Evolutionary conservation across 2,329 filamentous ascomycete genomes (phyloP).

Genomic region (Hymenoscyphus fraxineus): DNA sequence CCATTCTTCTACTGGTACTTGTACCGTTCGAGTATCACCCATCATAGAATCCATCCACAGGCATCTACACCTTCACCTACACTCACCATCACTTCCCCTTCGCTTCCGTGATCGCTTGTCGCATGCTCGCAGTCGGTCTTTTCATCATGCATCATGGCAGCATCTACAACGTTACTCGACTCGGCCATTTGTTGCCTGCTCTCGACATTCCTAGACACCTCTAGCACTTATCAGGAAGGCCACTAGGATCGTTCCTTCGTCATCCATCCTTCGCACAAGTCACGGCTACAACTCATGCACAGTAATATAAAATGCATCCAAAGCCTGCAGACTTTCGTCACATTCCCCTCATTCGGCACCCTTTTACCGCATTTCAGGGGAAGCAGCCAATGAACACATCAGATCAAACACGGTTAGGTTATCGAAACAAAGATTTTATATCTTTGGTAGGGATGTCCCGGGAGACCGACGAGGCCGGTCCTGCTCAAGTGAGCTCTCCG

Average conservation of each 20-base stretch:
- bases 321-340: background rate
- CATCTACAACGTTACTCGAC: conserved; percentile 7
- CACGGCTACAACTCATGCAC: background rate
- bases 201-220: background rate
- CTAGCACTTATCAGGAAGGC: conserved; percentile 8
- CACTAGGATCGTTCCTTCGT: background rate
- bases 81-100: background rate
- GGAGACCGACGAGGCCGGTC: background rate
- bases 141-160: background rate
- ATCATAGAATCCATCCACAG: background rate
- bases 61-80: background rate
- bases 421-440: conserved; percentile 1
- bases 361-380: conserved; percentile 14
- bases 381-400: conserved; percentile 20
- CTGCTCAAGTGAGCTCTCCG: conserved; percentile 6
- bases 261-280: background rate
- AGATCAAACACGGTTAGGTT: conserved; percentile 6
- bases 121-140: background rate
- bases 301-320: background rate
- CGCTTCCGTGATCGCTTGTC: background rate
- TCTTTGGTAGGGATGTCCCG: conserved; percentile 5
- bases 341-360: conserved; percentile 8
- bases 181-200: background rate
- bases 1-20: too few relatives aligned
- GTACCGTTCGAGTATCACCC: too few relatives aligned